Evolutionary conservation across 2,329 filamentous ascomycete species (phyloP).

Genomic region (Arthrobotrys entomopaga): DNA sequence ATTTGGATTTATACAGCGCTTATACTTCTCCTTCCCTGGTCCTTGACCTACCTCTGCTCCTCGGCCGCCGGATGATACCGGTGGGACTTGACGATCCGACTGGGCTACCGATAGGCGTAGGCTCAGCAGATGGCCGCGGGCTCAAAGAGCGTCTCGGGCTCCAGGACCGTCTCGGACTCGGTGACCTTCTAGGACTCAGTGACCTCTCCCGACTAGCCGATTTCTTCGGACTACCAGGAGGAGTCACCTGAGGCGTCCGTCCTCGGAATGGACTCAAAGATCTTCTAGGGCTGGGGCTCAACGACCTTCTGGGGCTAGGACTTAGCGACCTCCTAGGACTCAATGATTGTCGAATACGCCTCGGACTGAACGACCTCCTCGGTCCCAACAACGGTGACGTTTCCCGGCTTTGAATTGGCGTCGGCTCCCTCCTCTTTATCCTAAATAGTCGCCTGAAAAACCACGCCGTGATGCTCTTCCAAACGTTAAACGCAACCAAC

Average conservation of each 20-base stretch:
- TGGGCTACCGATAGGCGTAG: conserved; percentile 30
- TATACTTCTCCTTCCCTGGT: conserved; percentile 28
- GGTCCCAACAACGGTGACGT: conserved; percentile 38
- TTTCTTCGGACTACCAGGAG: conserved; percentile 22
- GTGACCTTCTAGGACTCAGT: conserved; percentile 40
- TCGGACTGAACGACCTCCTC: conserved; percentile 46
- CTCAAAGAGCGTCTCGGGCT: conserved; percentile 42
- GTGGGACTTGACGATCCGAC: conserved; percentile 44
- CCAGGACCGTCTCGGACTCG: conserved; percentile 48
- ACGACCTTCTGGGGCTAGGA: conserved; percentile 19
- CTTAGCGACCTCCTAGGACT: conserved; percentile 37
- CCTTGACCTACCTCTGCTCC: conserved; percentile 45
- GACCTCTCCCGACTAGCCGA: conserved; percentile 29
- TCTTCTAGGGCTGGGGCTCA: conserved; percentile 3
- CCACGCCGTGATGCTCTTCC: conserved; percentile 43
- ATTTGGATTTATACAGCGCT: conserved; percentile 8
- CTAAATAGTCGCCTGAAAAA: conserved; percentile 35
- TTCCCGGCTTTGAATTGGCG: conserved; percentile 35
- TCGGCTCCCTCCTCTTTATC: conserved; percentile 15
- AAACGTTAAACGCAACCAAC: conserved; percentile 17
- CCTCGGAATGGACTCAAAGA: conserved; percentile 34
- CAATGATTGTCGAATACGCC: conserved; percentile 29
- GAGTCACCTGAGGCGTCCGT: conserved; percentile 26
- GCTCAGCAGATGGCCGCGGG: conserved; percentile 35
- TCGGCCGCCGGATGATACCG: conserved; percentile 35